These are phyloP conservation scores for Arabis alpina DNA, from an alignment of 345 rosid species.

Conservation along the genomic window DNA sequence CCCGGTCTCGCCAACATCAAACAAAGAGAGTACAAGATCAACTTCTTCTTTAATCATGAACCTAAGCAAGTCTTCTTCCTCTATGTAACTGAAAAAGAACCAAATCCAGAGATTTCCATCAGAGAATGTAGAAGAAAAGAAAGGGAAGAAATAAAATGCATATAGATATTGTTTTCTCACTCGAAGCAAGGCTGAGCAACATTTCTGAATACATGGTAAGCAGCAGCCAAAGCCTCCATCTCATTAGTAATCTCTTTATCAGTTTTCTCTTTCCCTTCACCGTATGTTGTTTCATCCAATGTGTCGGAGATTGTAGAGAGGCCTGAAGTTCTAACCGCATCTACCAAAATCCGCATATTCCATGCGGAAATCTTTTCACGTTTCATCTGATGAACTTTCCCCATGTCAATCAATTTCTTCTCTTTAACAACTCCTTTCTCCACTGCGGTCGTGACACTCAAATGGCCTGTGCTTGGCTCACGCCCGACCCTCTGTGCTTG, in stretches of 20 bases:
- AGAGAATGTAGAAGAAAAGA: slow-evolving; percentile 4
- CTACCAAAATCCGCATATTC: slow-evolving; percentile 84
- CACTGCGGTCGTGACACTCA: slow-evolving; percentile 56
- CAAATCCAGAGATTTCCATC: slow-evolving; percentile 12
- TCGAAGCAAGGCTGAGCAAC: slow-evolving; percentile 53
- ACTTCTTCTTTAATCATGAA: slow-evolving; percentile 94
- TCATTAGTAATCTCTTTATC: slow-evolving; percentile 75
- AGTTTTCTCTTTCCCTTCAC: slow-evolving; percentile 47
- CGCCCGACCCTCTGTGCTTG: slow-evolving; percentile 61
- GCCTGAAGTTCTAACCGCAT: slow-evolving; percentile 70
- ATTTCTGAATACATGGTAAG: slow-evolving; percentile 63
- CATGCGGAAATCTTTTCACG: slow-evolving; percentile 86
- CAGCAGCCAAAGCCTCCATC: slow-evolving; percentile 80
- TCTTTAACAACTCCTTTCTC: slow-evolving; percentile 54
- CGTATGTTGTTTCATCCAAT: slow-evolving; percentile 56
- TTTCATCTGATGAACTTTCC: slow-evolving; percentile 69
- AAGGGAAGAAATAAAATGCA: background rate
- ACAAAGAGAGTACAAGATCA: slow-evolving; percentile 69
- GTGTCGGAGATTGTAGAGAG: slow-evolving; percentile 74
- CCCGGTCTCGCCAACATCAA: slow-evolving; percentile 60
- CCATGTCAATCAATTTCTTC: slow-evolving; percentile 81
- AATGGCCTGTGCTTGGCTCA: slow-evolving; percentile 51
- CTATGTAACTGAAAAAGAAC: slow-evolving; percentile 55
- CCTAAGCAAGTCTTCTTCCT: slow-evolving; percentile 71
- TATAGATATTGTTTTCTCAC: slow-evolving; percentile 47